phyloP scores from a whole-genome alignment of 148 eudicot genomes.

The Chenopodium formosanum region DNA sequence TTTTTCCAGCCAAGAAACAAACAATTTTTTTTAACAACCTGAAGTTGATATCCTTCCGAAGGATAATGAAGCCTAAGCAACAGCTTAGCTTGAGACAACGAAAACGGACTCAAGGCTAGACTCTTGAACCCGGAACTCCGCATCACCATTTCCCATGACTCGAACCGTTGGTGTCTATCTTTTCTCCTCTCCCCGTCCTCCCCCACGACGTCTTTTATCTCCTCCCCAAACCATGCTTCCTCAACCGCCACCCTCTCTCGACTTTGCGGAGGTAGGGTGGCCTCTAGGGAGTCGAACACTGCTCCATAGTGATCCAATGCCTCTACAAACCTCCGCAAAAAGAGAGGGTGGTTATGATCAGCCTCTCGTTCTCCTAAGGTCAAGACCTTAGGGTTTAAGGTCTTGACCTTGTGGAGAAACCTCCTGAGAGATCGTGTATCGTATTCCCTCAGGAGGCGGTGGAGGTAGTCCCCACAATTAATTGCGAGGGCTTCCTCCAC shows the following conservation, averaged over 20 bases:
- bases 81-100: conserved; percentile 83
- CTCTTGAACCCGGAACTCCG: conserved; percentile 58
- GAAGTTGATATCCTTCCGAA: conserved; percentile 84
- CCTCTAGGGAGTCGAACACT: conserved; percentile 73
- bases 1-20: conserved; percentile 86
- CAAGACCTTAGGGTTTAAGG: conserved; percentile 63
- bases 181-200: conserved; percentile 50
- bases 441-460: conserved; percentile 51
- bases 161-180: conserved; percentile 65
- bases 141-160: conserved; percentile 70
- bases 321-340: conserved; percentile 46
- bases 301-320: conserved; percentile 69
- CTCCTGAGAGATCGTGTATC: conserved; percentile 39
- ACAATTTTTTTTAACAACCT: conserved; percentile 42
- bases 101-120: conserved; percentile 66
- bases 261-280: conserved; percentile 81
- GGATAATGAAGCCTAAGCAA: conserved; percentile 84
- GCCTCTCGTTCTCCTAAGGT: conserved; percentile 77
- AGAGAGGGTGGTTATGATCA: conserved; percentile 56
- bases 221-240: conserved; percentile 69
- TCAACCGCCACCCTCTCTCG: conserved; percentile 68
- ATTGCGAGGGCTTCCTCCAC: conserved; percentile 60
- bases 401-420: conserved; percentile 51
- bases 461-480: conserved; percentile 69
- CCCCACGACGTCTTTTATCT: conserved; percentile 60